These are phyloP conservation scores for Tetrastigma voinierianum DNA, from an alignment of 164 flowering plant genomes.

Conservation along the genomic window DNA sequence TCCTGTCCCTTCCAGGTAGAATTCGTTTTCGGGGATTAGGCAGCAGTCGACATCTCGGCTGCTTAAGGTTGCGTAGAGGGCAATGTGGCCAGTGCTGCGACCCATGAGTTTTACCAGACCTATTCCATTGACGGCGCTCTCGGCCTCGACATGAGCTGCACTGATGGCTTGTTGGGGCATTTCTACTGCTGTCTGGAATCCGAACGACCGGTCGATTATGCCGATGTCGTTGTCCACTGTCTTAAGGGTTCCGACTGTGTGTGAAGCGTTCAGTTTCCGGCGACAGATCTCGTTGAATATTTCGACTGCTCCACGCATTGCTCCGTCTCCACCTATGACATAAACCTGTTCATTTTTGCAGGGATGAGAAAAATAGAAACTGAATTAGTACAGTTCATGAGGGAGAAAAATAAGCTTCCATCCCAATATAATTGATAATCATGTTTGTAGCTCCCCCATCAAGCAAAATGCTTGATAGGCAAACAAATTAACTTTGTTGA, in stretches of 20 bases:
- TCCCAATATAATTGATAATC: no score
- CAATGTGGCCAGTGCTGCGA: slow-evolving; percentile 83
- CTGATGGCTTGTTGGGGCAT: slow-evolving; percentile 77
- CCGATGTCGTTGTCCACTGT: slow-evolving; percentile 89
- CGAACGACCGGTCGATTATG: slow-evolving; percentile 80
- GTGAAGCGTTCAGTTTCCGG: slow-evolving; percentile 47
- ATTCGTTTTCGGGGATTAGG: slow-evolving; percentile 68
- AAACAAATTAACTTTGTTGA: no score
- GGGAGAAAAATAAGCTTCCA: not conserved
- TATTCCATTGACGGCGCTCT: slow-evolving; percentile 84
- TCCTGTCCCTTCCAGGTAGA: slow-evolving; percentile 73
- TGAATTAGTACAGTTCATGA: not conserved
- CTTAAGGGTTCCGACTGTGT: slow-evolving; percentile 75
- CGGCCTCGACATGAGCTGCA: slow-evolving; percentile 81
- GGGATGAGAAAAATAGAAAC: not conserved
- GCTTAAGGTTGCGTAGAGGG: slow-evolving; percentile 72
- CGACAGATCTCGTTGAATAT: slow-evolving; percentile 61
- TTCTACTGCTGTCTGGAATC: slow-evolving; percentile 88
- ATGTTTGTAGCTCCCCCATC: no score
- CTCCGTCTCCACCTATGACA: slow-evolving; percentile 87
- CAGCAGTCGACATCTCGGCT: slow-evolving; percentile 91
- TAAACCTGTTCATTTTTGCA: slow-evolving; percentile 47
- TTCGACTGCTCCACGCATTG: slow-evolving; percentile 78
- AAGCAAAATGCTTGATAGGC: no score
- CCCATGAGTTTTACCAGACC: slow-evolving; percentile 94